These are phyloP conservation scores for Fabrea salina DNA, from an alignment of 169 alveolate genomes.

Conservation along the genomic window DNA sequence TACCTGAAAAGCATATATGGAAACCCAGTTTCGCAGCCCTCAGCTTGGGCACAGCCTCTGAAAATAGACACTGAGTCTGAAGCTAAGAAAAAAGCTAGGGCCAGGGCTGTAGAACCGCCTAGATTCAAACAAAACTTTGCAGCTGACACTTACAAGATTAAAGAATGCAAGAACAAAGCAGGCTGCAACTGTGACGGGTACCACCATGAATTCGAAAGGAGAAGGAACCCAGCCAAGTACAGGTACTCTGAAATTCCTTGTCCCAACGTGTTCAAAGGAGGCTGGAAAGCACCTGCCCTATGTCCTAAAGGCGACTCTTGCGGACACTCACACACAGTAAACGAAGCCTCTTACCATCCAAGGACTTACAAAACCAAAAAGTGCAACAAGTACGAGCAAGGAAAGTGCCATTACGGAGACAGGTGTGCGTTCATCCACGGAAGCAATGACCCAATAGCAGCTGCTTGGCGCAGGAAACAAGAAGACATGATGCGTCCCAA, in stretches of 20 bases:
- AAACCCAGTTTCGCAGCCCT: conserved; percentile 4
- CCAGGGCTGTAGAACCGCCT: background rate
- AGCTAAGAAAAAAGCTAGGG: background rate
- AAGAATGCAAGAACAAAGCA: conserved; percentile 10
- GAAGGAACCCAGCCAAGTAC: conserved; percentile 4
- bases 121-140: background rate
- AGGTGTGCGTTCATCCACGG: conserved; percentile 20
- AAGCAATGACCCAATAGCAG: conserved; percentile 17
- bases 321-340: conserved; percentile 31
- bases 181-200: conserved; percentile 21
- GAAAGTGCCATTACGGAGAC: conserved; percentile 24
- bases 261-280: conserved; percentile 10
- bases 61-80: background rate
- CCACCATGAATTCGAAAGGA: conserved; percentile 30
- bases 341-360: conserved; percentile 31
- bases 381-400: background rate
- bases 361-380: conserved; percentile 16
- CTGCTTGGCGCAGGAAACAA: background rate
- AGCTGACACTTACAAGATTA: background rate
- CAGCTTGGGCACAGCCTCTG: conserved; percentile 22
- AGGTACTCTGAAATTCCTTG: conserved; percentile 19
- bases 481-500: conserved; percentile 14
- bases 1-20: conserved; percentile 6
- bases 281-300: conserved; percentile 4
- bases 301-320: conserved; percentile 24